Evolutionary conservation across 2,329 filamentous ascomycete genomes (phyloP).

Genomic region (Chalara sp.): DNA sequence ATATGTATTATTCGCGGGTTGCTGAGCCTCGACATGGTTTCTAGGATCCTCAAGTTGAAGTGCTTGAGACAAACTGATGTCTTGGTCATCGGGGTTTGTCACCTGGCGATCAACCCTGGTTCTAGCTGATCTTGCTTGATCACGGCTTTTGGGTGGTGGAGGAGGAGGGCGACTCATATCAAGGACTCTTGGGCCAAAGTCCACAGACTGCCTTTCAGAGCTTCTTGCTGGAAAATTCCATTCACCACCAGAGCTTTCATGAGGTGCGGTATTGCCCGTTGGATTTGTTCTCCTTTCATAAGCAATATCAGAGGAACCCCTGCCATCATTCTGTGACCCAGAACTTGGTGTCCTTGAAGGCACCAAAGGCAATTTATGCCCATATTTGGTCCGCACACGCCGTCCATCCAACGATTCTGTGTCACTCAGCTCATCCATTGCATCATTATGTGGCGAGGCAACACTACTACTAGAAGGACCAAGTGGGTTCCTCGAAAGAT

Average conservation of each 20-base stretch:
- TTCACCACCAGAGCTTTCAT: no score
- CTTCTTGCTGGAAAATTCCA: neutral
- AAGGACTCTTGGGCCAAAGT: neutral
- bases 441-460: neutral
- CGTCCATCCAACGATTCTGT: neutral
- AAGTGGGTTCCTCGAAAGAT: neutral
- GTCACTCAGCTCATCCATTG: neutral
- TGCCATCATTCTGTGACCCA: no score
- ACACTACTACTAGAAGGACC: neutral
- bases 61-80: neutral
- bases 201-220: neutral
- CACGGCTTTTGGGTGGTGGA: neutral
- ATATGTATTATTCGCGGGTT: no score
- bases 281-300: no score
- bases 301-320: no score
- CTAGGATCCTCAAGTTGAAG: neutral
- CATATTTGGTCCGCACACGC: neutral
- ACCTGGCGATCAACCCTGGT: neutral
- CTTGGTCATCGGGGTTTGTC: neutral
- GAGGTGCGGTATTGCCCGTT: no score
- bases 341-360: no score
- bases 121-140: neutral
- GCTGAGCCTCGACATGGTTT: no score
- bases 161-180: neutral
- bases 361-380: neutral